A percentile compares a stretch with the other conserved stretches of the same genome.
Evolutionary conservation across 331 rosid genomes (phyloP).

Genomic region (Arachis monticola): DNA sequence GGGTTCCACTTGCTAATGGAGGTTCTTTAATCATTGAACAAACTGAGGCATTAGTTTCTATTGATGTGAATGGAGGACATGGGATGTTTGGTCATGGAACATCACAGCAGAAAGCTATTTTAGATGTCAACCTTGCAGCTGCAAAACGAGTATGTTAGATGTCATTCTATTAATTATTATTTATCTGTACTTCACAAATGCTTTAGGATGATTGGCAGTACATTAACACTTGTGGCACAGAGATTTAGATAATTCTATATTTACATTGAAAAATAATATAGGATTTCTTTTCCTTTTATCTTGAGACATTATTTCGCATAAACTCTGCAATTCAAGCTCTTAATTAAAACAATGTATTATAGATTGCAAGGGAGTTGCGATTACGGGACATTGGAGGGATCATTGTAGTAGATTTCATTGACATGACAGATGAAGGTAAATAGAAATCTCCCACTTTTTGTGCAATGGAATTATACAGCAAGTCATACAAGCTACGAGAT

Average conservation of each 20-base stretch:
- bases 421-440: slow-evolving; percentile 92
- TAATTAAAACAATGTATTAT: slow-evolving; percentile 46
- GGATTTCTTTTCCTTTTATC: slow-evolving; percentile 14
- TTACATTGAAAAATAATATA: slow-evolving; percentile 5
- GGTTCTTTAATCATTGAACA: slow-evolving; percentile 96
- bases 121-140: slow-evolving; percentile 97
- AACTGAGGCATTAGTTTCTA: slow-evolving; percentile 97
- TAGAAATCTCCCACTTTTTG: slow-evolving; percentile 41
- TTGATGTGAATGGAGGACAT: slow-evolving; percentile 98
- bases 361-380: slow-evolving; percentile 97
- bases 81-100: slow-evolving; percentile 84
- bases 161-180: slow-evolving; percentile 36
- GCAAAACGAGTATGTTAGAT: slow-evolving; percentile 69
- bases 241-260: slow-evolving; percentile 16
- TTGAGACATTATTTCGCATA: slow-evolving; percentile 28
- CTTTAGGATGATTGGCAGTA: slow-evolving; percentile 16
- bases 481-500: slow-evolving; percentile 22
- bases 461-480: slow-evolving; percentile 23
- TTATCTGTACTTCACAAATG: slow-evolving; percentile 25
- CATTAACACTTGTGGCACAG: slow-evolving; percentile 11
- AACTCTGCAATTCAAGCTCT: slow-evolving; percentile 31
- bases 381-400: slow-evolving; percentile 98
- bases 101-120: slow-evolving; percentile 85
- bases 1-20: slow-evolving; percentile 92
- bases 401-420: slow-evolving; percentile 97